Evolutionary conservation across 345 rosid species (phyloP), one percentile per base, ranked within the genome.

Genomic region (Acer campestre): DNA sequence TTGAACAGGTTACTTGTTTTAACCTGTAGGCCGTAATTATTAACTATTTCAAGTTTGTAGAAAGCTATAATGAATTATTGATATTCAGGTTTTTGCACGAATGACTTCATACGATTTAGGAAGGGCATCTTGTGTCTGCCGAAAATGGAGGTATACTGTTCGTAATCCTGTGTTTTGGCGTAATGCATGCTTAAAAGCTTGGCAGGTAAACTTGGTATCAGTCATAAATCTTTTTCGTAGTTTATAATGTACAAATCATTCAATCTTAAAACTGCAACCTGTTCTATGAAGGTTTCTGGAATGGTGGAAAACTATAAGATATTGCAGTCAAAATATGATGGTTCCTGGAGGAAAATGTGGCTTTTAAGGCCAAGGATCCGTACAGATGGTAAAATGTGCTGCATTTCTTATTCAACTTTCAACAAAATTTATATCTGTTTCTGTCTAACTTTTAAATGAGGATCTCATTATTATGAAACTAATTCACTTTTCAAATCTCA

Each of bases 311-410:
- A 93, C 79, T 95, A 93, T 82, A 85, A 79, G 82, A 76, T 87
- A 65, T 88, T 95, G 88, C 99, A 92, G 85, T 89, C 90, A 56
- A 90, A 81, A 31, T 91, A 91, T 72, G 93, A 89, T 74, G 94
- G 98, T 64, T 95, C 99, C 11, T 95, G 98, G 99, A 92, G 94
- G 84, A 95, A 93, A 86, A 95, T 95, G 99, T 93, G 99, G 99
- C 93, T 95, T 74, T 82, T 82, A 48, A 91, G 99, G 82, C 94
- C 99, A 68, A 86, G 98, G 82, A 86, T 93, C 72, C 94, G 99
- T n/a, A 87, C 91, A 44, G 98, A 95, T 90, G 99, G 99, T 92
- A 82, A 78, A 78, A 46, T 73, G 67, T 75, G 3, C 18, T 71
- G 48, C 17, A 27, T 22, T 27, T 75, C 22, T 11, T 46, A 66